These are phyloP conservation scores for Pugionium cornutum DNA, from an alignment of 345 rosid genomes.

Conservation along the genomic window DNA sequence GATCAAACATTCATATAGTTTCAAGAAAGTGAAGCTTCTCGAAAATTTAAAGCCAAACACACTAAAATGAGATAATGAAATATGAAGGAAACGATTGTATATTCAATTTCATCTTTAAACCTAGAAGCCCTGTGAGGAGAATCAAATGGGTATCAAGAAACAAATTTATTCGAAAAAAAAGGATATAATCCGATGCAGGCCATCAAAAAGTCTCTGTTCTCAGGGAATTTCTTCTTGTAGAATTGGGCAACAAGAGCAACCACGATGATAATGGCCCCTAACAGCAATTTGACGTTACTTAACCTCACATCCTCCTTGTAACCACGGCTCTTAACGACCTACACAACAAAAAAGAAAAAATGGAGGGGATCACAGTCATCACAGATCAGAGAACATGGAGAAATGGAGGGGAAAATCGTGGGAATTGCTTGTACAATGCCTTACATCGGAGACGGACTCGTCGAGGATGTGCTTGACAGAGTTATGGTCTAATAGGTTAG, in stretches of 20 bases:
- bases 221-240: conserved; percentile 91
- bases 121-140: background rate
- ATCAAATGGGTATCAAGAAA: background rate
- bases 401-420: conserved; percentile 23
- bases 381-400: background rate
- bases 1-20: background rate
- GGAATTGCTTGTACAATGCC: background rate
- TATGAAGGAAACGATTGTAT: background rate
- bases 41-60: background rate
- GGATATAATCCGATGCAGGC: conserved; percentile 88
- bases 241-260: conserved; percentile 91
- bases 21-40: no score
- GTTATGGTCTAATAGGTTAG: conserved; percentile 80
- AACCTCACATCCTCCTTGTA: conserved; percentile 71
- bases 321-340: conserved; percentile 77
- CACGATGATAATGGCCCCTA: conserved; percentile 60
- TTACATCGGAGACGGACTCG: conserved; percentile 82
- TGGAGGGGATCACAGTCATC: no score
- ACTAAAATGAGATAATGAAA: background rate
- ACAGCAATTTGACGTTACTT: conserved; percentile 65
- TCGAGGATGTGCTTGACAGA: conserved; percentile 88
- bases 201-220: conserved; percentile 72
- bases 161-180: conserved; percentile 32
- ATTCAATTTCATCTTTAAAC: background rate
- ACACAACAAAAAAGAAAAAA: background rate